phyloP scores from a whole-genome alignment of 2,329 filamentous ascomycete genomes.

The Venturia pyrina region DNA sequence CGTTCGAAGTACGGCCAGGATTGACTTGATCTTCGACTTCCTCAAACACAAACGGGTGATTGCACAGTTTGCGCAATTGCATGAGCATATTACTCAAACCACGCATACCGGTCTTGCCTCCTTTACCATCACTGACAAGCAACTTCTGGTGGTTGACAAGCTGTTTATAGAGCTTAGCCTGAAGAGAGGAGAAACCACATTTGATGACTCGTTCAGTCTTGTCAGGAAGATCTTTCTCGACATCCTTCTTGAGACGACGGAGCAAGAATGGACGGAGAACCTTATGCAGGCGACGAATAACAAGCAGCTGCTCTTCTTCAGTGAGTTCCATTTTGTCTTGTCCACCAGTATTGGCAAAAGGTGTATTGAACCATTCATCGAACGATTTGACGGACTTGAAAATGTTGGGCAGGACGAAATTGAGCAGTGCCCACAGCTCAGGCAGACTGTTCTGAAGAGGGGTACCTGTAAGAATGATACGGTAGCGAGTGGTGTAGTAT shows the following conservation, averaged over 20 bases:
- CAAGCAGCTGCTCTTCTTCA: constrained; percentile 98
- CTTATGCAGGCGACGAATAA: constrained; percentile 97
- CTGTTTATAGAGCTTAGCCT: constrained; percentile 92
- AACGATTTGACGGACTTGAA: constrained; percentile 99
- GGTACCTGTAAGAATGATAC: constrained; percentile 93
- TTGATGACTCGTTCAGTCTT: constrained; percentile 99
- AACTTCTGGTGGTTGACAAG: constrained; percentile 94
- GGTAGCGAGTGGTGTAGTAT: constrained; percentile 91
- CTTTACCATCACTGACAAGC: constrained; percentile 88
- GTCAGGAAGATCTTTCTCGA: constrained; percentile 96
- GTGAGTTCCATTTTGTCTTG: constrained; percentile 98
- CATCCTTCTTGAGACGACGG: constrained; percentile 97
- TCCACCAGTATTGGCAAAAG: constrained; percentile 93
- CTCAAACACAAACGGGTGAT: constrained; percentile 97
- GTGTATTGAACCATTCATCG: constrained; percentile 99
- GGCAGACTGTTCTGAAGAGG: constrained; percentile 94
- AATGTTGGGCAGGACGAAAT: constrained; percentile 95
- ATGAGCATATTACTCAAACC: constrained; percentile 99
- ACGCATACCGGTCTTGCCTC: constrained; percentile 85
- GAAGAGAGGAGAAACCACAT: constrained; percentile 92
- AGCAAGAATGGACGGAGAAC: constrained; percentile 94
- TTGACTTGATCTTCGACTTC: constrained; percentile 99
- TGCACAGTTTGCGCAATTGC: constrained; percentile 97
- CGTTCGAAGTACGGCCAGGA: constrained; percentile 76
- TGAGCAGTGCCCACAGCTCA: constrained; percentile 95